phyloP scores from a whole-genome alignment of 208 protist species.

The Wallacemonas sp. region DNA sequence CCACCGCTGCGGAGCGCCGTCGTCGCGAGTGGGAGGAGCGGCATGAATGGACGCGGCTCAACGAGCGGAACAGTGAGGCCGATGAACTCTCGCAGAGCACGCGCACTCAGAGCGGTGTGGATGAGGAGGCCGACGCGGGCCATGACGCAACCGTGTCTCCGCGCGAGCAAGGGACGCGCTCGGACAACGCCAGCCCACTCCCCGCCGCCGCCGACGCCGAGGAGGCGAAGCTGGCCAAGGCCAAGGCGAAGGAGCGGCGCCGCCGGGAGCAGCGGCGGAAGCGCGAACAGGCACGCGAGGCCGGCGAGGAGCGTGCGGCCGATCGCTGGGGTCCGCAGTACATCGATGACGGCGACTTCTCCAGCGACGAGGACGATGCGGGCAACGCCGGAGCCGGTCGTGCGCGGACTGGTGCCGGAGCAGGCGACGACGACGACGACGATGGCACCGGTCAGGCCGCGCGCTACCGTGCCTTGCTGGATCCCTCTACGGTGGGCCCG shows the following conservation, averaged over 20 bases:
- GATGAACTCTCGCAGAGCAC: neutral
- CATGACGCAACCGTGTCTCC: neutral
- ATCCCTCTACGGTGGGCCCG: constrained; percentile 41
- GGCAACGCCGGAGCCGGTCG: neutral
- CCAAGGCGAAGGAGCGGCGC: constrained; percentile 3
- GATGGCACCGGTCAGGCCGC: neutral
- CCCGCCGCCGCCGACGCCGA: neutral
- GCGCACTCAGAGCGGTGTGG: neutral
- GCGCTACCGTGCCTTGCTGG: constrained; percentile 30
- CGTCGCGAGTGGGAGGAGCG: neutral
- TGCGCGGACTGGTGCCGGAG: neutral
- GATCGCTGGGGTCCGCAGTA: constrained; percentile 11
- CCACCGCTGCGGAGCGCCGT: constrained; percentile 7
- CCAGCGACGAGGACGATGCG: constrained; percentile 3
- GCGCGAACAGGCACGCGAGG: neutral
- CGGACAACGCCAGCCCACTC: constrained; percentile 2
- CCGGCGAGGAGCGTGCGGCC: constrained; percentile 2
- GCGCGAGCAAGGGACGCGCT: constrained; percentile 5
- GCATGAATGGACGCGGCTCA: neutral
- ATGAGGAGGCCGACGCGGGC: neutral
- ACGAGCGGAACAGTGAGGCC: neutral
- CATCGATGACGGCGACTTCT: constrained; percentile 9
- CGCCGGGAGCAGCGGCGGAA: neutral
- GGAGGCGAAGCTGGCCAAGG: neutral
- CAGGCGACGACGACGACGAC: constrained; percentile 13